Evolutionary conservation across 2,329 filamentous ascomycete genomes (phyloP).

Genomic region (Fusarium proliferatum): DNA sequence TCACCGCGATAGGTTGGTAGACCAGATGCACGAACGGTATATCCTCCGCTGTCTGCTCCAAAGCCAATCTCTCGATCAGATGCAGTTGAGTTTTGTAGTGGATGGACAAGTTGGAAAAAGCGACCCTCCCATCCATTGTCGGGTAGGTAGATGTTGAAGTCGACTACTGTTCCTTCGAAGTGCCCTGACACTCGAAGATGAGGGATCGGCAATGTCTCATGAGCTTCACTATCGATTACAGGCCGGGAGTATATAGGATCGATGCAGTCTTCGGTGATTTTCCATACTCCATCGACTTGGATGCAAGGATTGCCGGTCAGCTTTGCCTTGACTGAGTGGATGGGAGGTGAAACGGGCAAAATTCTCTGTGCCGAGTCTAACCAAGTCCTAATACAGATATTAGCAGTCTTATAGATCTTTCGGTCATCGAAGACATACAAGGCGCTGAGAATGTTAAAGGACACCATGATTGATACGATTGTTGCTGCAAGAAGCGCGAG

Average conservation of each 20-base stretch:
- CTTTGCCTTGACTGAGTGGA: accelerated
- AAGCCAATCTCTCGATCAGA: not conserved
- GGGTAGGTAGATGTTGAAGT: not conserved
- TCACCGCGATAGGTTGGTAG: not conserved
- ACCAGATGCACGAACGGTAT: not conserved
- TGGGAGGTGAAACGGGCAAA: not conserved
- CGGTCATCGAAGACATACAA: not conserved
- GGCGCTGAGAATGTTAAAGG: not conserved
- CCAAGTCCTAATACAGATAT: not conserved
- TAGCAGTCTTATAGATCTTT: not conserved
- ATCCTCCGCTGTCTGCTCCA: accelerated
- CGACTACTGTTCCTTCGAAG: accelerated
- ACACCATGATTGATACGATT: not conserved
- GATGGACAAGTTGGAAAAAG: not conserved
- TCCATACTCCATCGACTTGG: not conserved
- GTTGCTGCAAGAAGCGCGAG: too few relatives aligned
- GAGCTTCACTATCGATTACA: accelerated
- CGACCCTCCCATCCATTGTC: not conserved
- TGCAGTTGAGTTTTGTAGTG: not conserved
- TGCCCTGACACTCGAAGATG: not conserved
- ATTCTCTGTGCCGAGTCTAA: not conserved
- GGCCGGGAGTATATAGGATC: not conserved
- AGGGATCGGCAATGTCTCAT: accelerated
- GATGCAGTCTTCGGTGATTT: not conserved
- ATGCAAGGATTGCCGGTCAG: not conserved